Conservation (phyloP, 2,329 filamentous ascomycete species). For the Calonectria fujianensis region DNA sequence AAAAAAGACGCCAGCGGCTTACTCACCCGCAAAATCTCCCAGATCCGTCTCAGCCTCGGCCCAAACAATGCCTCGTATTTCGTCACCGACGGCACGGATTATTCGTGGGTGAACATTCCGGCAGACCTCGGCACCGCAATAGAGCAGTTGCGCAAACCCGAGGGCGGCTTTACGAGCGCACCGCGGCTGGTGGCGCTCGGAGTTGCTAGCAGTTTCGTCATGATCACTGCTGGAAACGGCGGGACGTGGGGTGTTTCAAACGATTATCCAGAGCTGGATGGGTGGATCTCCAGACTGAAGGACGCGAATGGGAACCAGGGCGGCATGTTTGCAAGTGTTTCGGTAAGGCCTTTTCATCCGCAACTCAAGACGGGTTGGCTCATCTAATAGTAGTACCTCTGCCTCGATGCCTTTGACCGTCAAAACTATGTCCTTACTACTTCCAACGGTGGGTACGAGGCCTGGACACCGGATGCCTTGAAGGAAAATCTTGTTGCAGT, state of each 20-base stretch:
- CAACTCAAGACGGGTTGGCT: background rate
- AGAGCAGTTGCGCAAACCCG: background rate
- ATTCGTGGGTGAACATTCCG: background rate
- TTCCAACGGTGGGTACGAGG: background rate
- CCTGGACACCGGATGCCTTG: background rate
- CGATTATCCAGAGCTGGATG: background rate
- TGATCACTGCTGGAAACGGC: background rate
- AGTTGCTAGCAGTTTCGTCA: background rate
- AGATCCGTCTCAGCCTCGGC: background rate
- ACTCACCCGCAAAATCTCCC: background rate
- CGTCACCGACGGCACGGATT: background rate
- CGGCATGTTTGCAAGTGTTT: conserved; percentile 2
- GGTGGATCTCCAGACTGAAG: background rate
- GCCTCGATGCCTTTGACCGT: background rate
- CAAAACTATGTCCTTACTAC: background rate
- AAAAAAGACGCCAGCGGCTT: conserved; percentile 1
- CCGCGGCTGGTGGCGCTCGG: background rate
- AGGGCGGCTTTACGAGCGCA: background rate
- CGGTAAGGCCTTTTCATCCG: background rate
- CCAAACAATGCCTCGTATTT: conserved; percentile 1
- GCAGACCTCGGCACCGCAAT: background rate
- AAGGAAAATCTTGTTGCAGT: background rate
- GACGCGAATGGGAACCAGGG: background rate
- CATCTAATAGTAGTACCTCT: background rate
- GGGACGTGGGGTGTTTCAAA: background rate